Evolutionary conservation across 1,139 yeast species (phyloP), one percentile per base, ranked within the genome.

Genomic region (Suhomyces terraborum): DNA sequence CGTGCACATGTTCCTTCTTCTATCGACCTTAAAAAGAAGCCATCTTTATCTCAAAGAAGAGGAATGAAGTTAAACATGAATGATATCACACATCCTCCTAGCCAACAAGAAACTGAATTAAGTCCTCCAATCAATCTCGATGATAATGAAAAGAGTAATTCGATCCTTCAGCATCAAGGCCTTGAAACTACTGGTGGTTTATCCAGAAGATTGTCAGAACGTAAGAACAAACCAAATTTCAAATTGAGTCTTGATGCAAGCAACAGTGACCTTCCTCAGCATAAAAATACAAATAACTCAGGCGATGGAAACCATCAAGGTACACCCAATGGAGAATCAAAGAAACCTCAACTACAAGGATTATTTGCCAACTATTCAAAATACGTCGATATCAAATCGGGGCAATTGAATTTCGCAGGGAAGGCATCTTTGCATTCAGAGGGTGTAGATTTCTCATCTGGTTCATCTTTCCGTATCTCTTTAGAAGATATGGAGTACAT

Each of bases 381-480:
- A 57, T 91, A 88, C 58, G 80, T 93, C 28, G 98, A 93, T 64
- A 83, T 93, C 52, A 86, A 88, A 56, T 85, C 95, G 0, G 98
- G 98, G 1, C 82, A 91, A 12, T 75, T 93, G 43, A 91, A 88
- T 57, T 93, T 93, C 60, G 85, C 93, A 1, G 98, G 97, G 14
- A 91, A 93, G 59, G 89, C 97, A 3, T 88, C 96, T 1, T 67
- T 93, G 39, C 95, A 93, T 55, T 84, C 97, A 0, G 80, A 87
- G 51, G 98, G 98, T 34, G 84, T 93, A 32, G 95, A 89, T 60
- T 93, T 93, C 55, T 80, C 88, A 34, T 81, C 87, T 36, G 98
- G 98, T 0, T 80, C 91, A 4, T 83, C 89, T 37, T 91, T 93
- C 64, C 74, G 87, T 45, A 88, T 94, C 33, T 84, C 95, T 2